phyloP scores from a whole-genome alignment of 2,329 filamentous ascomycete species.

The Emericellopsis cladophorae region DNA sequence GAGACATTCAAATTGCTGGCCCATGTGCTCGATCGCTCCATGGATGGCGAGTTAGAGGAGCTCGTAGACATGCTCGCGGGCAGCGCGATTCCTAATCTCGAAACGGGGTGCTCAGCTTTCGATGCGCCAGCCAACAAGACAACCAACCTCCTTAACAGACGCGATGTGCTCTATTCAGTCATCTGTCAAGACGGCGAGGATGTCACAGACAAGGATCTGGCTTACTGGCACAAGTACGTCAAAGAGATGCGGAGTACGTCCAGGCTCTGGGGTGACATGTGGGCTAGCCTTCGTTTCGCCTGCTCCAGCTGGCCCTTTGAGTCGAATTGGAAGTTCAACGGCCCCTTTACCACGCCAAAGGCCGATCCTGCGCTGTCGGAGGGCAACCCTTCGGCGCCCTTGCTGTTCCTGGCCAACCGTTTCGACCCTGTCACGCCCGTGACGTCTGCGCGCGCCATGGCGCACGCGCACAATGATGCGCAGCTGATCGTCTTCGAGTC shows the following conservation, averaged over 20 bases:
- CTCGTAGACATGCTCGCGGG: conserved; percentile 12
- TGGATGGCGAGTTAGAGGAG: conserved; percentile 10
- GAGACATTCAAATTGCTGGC: not conserved
- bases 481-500: conserved; percentile 15
- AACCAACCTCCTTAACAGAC: too few relatives aligned
- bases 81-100: conserved; percentile 6
- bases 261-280: conserved; percentile 15
- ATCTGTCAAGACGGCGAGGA: conserved; percentile 22
- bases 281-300: conserved; percentile 21
- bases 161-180: conserved; percentile 7
- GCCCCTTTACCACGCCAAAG: conserved; percentile 16
- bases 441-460: conserved; percentile 17
- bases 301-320: conserved; percentile 25
- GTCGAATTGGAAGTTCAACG: conserved; percentile 25
- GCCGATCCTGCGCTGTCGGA: conserved; percentile 8
- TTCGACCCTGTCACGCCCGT: conserved; percentile 34
- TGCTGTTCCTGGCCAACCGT: conserved; percentile 28
- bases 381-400: conserved; percentile 23
- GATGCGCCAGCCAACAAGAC: too few relatives aligned
- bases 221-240: conserved; percentile 17
- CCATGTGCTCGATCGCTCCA: conserved; percentile 2
- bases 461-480: conserved; percentile 12
- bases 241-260: conserved; percentile 12
- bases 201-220: conserved; percentile 7
- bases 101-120: not conserved